Conservation (phyloP, 306 rosid species). For the Argentina anserina region DNA sequence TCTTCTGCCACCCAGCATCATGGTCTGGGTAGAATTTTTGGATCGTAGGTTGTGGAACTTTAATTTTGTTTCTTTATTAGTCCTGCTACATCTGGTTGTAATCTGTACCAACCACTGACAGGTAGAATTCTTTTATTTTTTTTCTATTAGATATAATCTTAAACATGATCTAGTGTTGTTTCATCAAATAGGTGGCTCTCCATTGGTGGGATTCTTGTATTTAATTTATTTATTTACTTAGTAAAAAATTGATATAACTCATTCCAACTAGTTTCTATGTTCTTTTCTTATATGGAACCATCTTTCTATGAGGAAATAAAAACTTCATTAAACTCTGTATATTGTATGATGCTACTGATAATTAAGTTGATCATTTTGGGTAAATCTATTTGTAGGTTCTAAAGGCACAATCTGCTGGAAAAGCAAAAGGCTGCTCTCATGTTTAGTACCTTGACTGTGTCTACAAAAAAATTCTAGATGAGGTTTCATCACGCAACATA, state of each 20-base stretch:
- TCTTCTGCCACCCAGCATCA: conserved; percentile 9
- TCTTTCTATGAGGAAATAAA: not conserved
- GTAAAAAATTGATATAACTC: not conserved
- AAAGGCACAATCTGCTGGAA: conserved; percentile 90
- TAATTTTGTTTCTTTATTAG: not conserved
- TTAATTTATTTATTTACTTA: not conserved
- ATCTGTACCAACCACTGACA: conserved; percentile 2
- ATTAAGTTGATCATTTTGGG: not conserved
- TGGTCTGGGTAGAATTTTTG: conserved; percentile 1
- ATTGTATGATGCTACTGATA: not conserved
- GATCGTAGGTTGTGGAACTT: not conserved
- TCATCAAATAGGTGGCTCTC: not conserved
- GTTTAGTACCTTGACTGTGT: conserved; percentile 89
- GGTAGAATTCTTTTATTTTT: not conserved
- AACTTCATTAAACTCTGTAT: not conserved
- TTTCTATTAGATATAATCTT: not conserved
- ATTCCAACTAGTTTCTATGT: not conserved
- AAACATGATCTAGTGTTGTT: not conserved
- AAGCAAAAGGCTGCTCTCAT: conserved; percentile 89
- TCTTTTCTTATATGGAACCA: not conserved
- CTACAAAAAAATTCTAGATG: conserved; percentile 86
- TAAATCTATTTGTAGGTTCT: conserved; percentile 54
- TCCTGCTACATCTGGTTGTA: not conserved
- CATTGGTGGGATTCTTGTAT: not conserved
- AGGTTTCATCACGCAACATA: conserved; percentile 95